These are phyloP conservation scores for Podospora comata DNA, from an alignment of 495 filamentous ascomycete genomes.

Conservation along the genomic window DNA sequence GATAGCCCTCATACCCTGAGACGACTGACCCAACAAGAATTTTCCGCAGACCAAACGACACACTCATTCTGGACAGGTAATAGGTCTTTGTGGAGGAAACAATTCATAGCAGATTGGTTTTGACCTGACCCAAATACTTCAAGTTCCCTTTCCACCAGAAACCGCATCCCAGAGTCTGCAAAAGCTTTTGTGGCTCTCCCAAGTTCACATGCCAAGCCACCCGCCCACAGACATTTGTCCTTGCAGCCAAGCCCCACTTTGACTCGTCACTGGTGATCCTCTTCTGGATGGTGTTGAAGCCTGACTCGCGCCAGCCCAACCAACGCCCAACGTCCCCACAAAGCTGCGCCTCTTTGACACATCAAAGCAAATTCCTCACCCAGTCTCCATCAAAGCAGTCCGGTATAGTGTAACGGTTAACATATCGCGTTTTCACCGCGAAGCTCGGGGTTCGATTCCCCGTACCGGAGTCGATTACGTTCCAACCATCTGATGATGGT, in stretches of 20 bases:
- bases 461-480: conserved; percentile 38
- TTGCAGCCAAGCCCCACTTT: background rate
- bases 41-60: too few species aligned
- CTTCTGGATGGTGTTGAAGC: background rate
- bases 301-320: background rate
- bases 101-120: too few species aligned
- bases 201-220: background rate
- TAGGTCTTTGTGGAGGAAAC: too few species aligned
- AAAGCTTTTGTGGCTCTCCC: background rate
- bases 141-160: background rate
- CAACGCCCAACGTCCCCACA: background rate
- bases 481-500: background rate
- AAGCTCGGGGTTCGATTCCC: conserved; percentile 52
- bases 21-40: background rate
- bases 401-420: conserved; percentile 50
- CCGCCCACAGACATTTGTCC: background rate
- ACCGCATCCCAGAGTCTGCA: background rate
- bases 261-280: background rate
- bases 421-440: conserved; percentile 52
- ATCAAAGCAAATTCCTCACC: background rate
- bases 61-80: too few species aligned
- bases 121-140: background rate
- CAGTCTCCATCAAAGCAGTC: conserved; percentile 13
- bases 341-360: background rate
- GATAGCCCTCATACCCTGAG: background rate